Conservation (phyloP, 345 rosid species). For the Corchorus olitorius region DNA sequence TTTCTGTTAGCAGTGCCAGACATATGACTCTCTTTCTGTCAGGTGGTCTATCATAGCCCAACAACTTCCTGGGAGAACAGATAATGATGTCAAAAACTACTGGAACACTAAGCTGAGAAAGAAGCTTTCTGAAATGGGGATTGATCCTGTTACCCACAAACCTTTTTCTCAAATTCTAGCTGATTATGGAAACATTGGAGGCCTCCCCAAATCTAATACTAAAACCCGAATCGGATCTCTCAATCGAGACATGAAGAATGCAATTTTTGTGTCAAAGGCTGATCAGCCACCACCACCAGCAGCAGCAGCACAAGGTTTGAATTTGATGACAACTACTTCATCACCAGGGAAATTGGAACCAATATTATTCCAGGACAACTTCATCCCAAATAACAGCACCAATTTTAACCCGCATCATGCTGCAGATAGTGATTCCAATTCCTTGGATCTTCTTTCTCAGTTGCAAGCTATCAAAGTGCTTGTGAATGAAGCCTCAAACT, state of each 20-base stretch:
- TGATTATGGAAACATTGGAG: conserved; percentile 81
- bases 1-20: conserved; percentile 16
- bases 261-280: conserved; percentile 25
- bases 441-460: conserved; percentile 70
- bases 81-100: conserved; percentile 89
- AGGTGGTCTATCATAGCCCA: conserved; percentile 96
- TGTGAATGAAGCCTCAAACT: conserved; percentile 55
- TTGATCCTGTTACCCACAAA: conserved; percentile 89
- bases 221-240: conserved; percentile 49
- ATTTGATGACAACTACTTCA: conserved; percentile 19
- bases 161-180: conserved; percentile 90
- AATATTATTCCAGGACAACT: conserved; percentile 21
- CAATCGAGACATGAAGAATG: conserved; percentile 42
- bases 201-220: conserved; percentile 44
- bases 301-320: conserved; percentile 21
- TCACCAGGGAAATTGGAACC: conserved; percentile 30
- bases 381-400: conserved; percentile 8
- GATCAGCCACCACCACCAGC: conserved; percentile 19
- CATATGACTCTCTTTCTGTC: conserved; percentile 11
- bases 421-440: conserved; percentile 12
- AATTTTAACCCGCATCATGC: neutral
- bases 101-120: conserved; percentile 92
- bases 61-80: conserved; percentile 90
- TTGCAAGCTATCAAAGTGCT: conserved; percentile 65
- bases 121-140: conserved; percentile 91